Conservation (phyloP, 768 basidiomycete genomes). For the Amylocystis lapponica region DNA sequence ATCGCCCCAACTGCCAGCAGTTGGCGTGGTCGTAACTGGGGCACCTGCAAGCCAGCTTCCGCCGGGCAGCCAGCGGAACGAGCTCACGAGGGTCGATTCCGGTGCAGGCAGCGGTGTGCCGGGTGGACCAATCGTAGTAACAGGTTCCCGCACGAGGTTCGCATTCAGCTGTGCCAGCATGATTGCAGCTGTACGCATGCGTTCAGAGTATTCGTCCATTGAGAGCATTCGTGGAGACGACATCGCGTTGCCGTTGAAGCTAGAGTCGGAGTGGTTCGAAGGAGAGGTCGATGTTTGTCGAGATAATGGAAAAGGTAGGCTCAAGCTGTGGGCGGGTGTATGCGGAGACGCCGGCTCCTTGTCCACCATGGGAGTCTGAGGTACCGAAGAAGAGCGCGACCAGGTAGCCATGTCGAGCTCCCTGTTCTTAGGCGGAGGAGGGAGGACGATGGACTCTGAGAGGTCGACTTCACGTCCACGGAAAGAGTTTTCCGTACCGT, state of each 20-base stretch:
- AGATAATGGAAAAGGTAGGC: neutral
- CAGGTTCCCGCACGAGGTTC: constrained; percentile 55
- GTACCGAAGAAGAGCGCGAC: constrained; percentile 50
- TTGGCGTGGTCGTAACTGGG: neutral
- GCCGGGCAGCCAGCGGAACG: constrained; percentile 25
- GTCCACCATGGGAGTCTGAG: constrained; percentile 42
- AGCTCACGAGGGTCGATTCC: constrained; percentile 11
- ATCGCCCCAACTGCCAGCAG: too few species aligned
- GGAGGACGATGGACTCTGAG: constrained; percentile 79
- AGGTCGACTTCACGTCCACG: constrained; percentile 69
- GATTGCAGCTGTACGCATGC: constrained; percentile 97
- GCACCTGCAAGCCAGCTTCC: constrained; percentile 10
- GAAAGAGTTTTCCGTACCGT: constrained; percentile 72
- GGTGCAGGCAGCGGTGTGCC: constrained; percentile 13
- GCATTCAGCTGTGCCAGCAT: constrained; percentile 97
- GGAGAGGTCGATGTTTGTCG: too few species aligned
- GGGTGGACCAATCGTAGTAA: constrained; percentile 18
- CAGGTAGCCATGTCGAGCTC: constrained; percentile 84
- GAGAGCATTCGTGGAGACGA: constrained; percentile 42
- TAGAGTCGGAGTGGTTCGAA: constrained; percentile 3
- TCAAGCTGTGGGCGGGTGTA: constrained; percentile 12
- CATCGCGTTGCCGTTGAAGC: constrained; percentile 4
- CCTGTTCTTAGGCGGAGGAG: constrained; percentile 79
- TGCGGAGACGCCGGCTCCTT: constrained; percentile 9
- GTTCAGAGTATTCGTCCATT: constrained; percentile 94